phyloP scores from a whole-genome alignment of 2,329 filamentous ascomycete species.

The Aureobasidium sp. region DNA sequence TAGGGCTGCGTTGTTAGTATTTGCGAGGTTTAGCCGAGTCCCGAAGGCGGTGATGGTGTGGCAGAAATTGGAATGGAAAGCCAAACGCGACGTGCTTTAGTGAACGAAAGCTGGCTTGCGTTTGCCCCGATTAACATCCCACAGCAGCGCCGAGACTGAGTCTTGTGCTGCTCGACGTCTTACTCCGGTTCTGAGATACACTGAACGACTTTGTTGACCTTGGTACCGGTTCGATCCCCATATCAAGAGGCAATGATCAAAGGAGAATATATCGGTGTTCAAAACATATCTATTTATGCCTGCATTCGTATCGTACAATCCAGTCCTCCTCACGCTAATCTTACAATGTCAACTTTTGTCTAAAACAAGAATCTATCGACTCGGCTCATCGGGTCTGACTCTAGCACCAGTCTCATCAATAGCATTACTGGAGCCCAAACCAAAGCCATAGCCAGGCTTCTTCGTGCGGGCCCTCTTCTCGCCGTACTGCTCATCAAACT shows the following conservation, averaged over 20 bases:
- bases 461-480: constrained; percentile 58
- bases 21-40: neutral
- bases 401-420: constrained; percentile 26
- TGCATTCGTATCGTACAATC: neutral
- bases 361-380: neutral
- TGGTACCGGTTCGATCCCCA: neutral
- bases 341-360: neutral
- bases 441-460: constrained; percentile 29
- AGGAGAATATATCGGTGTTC: neutral
- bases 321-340: neutral
- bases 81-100: neutral
- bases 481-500: constrained; percentile 93
- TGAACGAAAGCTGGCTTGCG: neutral
- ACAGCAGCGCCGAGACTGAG: neutral
- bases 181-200: neutral
- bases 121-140: neutral
- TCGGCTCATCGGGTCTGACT: constrained; percentile 19
- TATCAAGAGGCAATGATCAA: neutral
- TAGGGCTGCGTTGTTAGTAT: neutral
- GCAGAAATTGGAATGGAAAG: neutral
- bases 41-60: neutral
- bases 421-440: constrained; percentile 17
- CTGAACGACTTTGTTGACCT: neutral
- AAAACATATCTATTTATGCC: neutral
- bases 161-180: neutral